Conservation (phyloP, 257 asterid species). For the Linderniella brevidens region DNA sequence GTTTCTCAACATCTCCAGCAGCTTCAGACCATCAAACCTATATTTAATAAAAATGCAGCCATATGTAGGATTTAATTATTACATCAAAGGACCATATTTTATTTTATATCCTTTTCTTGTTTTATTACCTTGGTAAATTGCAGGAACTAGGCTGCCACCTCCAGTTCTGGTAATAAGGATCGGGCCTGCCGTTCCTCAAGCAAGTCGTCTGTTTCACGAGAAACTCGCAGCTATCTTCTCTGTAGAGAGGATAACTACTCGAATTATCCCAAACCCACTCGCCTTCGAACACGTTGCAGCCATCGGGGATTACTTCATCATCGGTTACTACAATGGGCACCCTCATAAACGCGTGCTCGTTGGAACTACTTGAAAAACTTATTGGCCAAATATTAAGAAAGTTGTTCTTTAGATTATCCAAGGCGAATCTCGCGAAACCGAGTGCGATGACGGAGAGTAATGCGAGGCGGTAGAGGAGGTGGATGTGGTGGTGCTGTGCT, state of each 20-base stretch:
- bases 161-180: constrained; percentile 58
- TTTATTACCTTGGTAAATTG: constrained; percentile 72
- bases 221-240: constrained; percentile 65
- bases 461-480: no score
- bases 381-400: no score
- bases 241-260: constrained; percentile 48
- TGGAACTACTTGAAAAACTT: no score
- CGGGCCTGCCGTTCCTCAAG: constrained; percentile 58
- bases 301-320: constrained; percentile 52
- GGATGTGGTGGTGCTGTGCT: no score
- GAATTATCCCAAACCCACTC: constrained; percentile 62
- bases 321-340: no score
- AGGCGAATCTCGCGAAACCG: no score
- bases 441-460: no score
- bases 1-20: constrained; percentile 53
- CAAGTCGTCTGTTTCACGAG: constrained; percentile 78
- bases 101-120: no score
- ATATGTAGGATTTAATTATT: neutral
- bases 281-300: constrained; percentile 48
- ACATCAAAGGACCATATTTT: neutral
- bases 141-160: constrained; percentile 91
- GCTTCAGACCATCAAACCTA: constrained; percentile 62
- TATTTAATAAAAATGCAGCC: constrained; percentile 6
- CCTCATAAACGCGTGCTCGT: no score
- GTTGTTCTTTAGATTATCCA: no score